Percentiles rank a stretch among this genome's conserved stretches.
These are phyloP conservation scores for Viola pubescens DNA, from an alignment of 441 rosid genomes.

Conservation along the genomic window DNA sequence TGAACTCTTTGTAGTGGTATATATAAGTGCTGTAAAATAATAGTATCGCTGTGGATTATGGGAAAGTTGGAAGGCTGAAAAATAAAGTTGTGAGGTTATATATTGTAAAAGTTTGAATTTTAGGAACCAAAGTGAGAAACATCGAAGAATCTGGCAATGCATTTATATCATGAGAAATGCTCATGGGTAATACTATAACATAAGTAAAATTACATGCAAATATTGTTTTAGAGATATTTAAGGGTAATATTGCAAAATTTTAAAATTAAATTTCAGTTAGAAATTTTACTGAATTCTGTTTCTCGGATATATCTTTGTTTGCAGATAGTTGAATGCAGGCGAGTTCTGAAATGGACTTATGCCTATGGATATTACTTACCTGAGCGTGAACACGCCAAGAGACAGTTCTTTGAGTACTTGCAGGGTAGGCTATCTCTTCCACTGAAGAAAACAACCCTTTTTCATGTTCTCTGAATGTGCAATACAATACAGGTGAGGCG, in stretches of 20 bases:
- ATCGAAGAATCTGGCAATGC: too few relatives aligned
- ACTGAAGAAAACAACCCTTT: background rate
- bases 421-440: constrained; percentile 47
- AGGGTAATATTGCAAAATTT: background rate
- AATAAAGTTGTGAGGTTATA: too few relatives aligned
- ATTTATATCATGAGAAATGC: too few relatives aligned
- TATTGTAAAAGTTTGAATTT: too few relatives aligned
- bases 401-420: constrained; percentile 80
- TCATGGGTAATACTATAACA: too few relatives aligned
- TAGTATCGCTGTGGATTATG: too few relatives aligned
- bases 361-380: constrained; percentile 88
- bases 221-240: too few relatives aligned
- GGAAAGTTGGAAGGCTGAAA: too few relatives aligned
- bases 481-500: constrained; percentile 59
- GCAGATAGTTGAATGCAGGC: constrained; percentile 89
- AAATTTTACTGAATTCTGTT: background rate
- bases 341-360: constrained; percentile 93
- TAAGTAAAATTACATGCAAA: too few relatives aligned
- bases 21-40: too few relatives aligned
- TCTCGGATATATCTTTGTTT: background rate
- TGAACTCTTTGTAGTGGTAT: too few relatives aligned
- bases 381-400: constrained; percentile 66
- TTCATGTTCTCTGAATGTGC: constrained; percentile 3
- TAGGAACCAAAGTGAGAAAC: too few relatives aligned
- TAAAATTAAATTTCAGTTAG: background rate